Evolutionary conservation across 371 early-diverging fungal genomes (phyloP).

Genomic region (Mortierella sp.): DNA sequence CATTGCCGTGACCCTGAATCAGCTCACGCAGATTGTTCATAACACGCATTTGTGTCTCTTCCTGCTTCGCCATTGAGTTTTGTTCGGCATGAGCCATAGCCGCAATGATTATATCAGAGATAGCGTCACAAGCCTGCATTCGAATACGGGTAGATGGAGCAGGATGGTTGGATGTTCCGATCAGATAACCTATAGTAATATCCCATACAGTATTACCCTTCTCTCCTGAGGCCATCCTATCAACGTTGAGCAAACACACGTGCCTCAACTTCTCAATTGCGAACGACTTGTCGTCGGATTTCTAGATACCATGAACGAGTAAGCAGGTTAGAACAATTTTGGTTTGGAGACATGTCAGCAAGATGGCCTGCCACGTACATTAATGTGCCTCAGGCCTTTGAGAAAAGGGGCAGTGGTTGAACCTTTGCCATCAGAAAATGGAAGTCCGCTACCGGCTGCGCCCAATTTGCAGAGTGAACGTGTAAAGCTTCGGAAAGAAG

Average conservation of each 20-base stretch:
- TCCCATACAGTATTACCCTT: slow-evolving; percentile 72
- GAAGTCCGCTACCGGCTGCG: slow-evolving; percentile 68
- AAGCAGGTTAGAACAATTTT: not conserved
- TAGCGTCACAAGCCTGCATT: slow-evolving; percentile 84
- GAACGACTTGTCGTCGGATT: slow-evolving; percentile 83
- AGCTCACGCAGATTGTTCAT: slow-evolving; percentile 51
- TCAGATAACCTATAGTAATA: slow-evolving; percentile 79
- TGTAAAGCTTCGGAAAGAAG: slow-evolving; percentile 76
- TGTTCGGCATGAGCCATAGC: slow-evolving; percentile 78
- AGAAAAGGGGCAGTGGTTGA: slow-evolving; percentile 40
- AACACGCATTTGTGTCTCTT: slow-evolving; percentile 68
- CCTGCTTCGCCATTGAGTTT: slow-evolving; percentile 64
- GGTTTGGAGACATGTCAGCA: not conserved
- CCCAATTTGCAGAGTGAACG: slow-evolving; percentile 78
- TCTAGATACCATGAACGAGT: slow-evolving; percentile 45
- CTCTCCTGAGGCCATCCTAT: slow-evolving; percentile 70
- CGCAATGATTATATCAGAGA: slow-evolving; percentile 82
- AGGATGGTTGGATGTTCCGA: slow-evolving; percentile 80
- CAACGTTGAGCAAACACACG: slow-evolving; percentile 78
- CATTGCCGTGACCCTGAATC: slow-evolving; percentile 39
- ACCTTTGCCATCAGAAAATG: slow-evolving; percentile 58
- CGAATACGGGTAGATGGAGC: slow-evolving; percentile 74
- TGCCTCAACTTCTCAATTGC: slow-evolving; percentile 87
- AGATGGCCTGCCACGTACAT: slow-evolving; percentile 37
- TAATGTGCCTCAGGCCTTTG: slow-evolving; percentile 49